Evolutionary conservation across 257 asterid species (phyloP).

Genomic region (Leonotis leonurus): DNA sequence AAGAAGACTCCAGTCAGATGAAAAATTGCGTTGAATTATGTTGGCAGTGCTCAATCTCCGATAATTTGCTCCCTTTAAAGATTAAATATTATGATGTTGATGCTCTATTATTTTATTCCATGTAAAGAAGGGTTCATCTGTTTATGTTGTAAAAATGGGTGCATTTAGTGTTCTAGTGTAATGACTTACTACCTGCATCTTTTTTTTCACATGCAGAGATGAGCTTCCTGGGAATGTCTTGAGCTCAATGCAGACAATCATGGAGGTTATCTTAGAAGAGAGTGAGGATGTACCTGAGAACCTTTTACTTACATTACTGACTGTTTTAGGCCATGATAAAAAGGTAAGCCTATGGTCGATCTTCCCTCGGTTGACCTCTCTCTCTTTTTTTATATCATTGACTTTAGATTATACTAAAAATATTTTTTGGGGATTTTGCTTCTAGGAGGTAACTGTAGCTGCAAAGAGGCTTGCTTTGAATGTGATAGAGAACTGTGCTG

Average conservation of each 20-base stretch:
- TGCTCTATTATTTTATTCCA: neutral
- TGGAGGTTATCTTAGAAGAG: conserved; percentile 85
- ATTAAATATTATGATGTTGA: neutral
- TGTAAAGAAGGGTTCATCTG: neutral
- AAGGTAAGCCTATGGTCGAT: conserved; percentile 34
- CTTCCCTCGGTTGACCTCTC: neutral
- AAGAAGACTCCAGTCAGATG: neutral
- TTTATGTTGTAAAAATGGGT: neutral
- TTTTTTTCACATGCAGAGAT: conserved; percentile 43
- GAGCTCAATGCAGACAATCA: conserved; percentile 86
- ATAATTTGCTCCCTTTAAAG: neutral
- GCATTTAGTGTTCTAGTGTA: neutral
- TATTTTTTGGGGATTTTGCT: conserved; percentile 14
- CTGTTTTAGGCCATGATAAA: conserved; percentile 69
- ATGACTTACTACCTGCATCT: conserved; percentile 6
- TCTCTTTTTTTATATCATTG: too few relatives aligned
- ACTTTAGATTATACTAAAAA: too few relatives aligned
- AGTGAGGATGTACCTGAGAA: conserved; percentile 82
- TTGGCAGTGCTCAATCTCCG: neutral
- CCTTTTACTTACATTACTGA: conserved; percentile 57
- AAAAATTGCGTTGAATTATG: neutral
- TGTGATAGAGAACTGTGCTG: conserved; percentile 70
- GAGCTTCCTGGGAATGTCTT: conserved; percentile 71
- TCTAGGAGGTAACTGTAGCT: conserved; percentile 60
- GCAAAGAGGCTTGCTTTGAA: conserved; percentile 82